Evolutionary conservation across 345 rosid species (phyloP), one percentile per base, ranked within the genome.

Genomic region (Dimocarpus longan): DNA sequence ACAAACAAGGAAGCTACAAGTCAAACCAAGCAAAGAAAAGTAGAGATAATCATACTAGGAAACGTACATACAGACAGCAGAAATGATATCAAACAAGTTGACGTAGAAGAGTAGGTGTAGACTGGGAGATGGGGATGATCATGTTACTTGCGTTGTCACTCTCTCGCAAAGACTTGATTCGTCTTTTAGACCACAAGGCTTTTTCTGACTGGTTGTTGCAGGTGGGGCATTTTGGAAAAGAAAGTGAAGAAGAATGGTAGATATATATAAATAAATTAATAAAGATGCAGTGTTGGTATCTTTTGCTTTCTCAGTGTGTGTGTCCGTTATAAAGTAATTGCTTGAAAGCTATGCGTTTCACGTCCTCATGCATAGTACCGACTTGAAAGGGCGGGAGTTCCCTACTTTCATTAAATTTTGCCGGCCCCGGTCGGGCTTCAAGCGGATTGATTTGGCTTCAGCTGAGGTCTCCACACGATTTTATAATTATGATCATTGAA

Each of bases 91-190:
- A 60, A 60, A 19, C 37, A 22, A 2, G 40, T 42, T 64, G 73
- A 70, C 18, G 28, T 70, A 68, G 68, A 82, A 56, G 13, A 26
- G 68, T 62, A 71, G 77, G 70, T 71, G 75, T 65, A n/a, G 79
- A 76, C 37, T 76, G 71, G 77, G 68, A 26, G 78, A 67, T 76
- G 48, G 70, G 42, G 18, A 32, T 54, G 32, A 44, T 21, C 2
- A 19, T 5, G 10, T 42, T 57, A 13, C 19, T 11, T 44, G 1
- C n/a, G 9, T 46, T 46, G 12, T 0, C 2, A 48, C 8, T 40
- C 26, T 21, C 43, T 68, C 3, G 32, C 26, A 56, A 46, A 4
- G 66, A 3, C 8, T 66, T 50, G 46, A 15, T 12, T 48, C 64
- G 37, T 52, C 59, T 13, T 40, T 50, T 32, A 12, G 48, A 59